Conservation (phyloP, 805 yeast species). For the Ogataea chonburiensis region DNA sequence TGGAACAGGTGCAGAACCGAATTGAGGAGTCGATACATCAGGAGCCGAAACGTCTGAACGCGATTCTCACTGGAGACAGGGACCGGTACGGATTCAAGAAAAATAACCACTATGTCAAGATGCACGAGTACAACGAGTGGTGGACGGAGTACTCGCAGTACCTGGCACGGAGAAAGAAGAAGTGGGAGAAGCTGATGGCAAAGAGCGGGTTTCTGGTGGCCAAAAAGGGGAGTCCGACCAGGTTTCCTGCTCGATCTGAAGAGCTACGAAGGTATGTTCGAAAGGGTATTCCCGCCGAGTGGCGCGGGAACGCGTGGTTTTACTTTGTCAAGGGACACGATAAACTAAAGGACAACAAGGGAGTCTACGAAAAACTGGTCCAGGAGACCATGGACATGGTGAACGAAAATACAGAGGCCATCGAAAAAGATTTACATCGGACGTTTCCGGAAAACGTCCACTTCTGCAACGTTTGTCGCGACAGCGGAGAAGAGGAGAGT, state of each 20-base stretch:
- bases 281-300: constrained; percentile 93
- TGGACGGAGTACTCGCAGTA: constrained; percentile 65
- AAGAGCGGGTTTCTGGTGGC: constrained; percentile 59
- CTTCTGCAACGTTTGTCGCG: constrained; percentile 49
- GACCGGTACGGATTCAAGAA: constrained; percentile 91
- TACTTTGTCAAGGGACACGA: constrained; percentile 77
- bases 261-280: constrained; percentile 79
- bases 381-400: constrained; percentile 50
- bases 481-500: constrained; percentile 46
- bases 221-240: constrained; percentile 48
- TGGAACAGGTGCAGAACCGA: constrained; percentile 23
- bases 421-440: constrained; percentile 89
- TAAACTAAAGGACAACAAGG: constrained; percentile 63
- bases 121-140: constrained; percentile 70
- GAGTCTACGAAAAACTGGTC: constrained; percentile 71
- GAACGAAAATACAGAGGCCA: constrained; percentile 84
- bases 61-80: constrained; percentile 34
- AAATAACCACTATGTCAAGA: constrained; percentile 50
- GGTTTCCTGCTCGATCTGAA: constrained; percentile 78
- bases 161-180: constrained; percentile 60
- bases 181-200: constrained; percentile 71
- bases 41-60: constrained; percentile 9
- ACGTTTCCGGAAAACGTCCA: constrained; percentile 93
- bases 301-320: constrained; percentile 98
- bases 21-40: constrained; percentile 24